Evolutionary conservation across 148 eudicot genomes (phyloP).

Genomic region (Diospyros kaki): DNA sequence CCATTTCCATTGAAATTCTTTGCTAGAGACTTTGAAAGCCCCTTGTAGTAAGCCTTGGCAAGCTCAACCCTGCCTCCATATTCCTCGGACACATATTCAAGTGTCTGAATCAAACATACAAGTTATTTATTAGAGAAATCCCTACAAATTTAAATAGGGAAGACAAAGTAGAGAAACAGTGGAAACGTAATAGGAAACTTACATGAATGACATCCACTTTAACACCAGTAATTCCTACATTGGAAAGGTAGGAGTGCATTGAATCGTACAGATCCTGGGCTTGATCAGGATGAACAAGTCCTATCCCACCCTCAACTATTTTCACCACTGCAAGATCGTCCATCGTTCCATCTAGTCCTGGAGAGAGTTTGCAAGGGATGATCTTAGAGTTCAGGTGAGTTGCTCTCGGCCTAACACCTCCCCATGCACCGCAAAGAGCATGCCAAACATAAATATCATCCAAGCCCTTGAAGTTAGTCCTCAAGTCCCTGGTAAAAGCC

Average conservation of each 20-base stretch:
- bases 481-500: conserved; percentile 55
- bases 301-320: conserved; percentile 53
- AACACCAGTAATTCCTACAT: conserved; percentile 57
- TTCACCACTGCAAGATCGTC: conserved; percentile 57
- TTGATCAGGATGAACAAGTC: conserved; percentile 62
- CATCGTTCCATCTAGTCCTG: conserved; percentile 59
- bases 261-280: conserved; percentile 54
- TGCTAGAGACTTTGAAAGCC: conserved; percentile 42
- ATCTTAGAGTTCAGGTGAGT: conserved; percentile 43
- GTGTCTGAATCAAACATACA: conserved; percentile 26
- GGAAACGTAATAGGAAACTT: conserved; percentile 14
- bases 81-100: conserved; percentile 51
- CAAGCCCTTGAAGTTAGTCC: conserved; percentile 40
- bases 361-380: conserved; percentile 40
- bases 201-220: conserved; percentile 75
- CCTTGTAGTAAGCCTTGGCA: conserved; percentile 51
- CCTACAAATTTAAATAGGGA: neutral
- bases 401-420: conserved; percentile 59
- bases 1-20: conserved; percentile 63
- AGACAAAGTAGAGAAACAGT: neutral
- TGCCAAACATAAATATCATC: conserved; percentile 75
- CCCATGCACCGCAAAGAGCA: conserved; percentile 72
- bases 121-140: neutral
- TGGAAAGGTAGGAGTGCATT: conserved; percentile 57
- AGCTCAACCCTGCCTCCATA: conserved; percentile 62